A percentile compares a stretch with the other conserved stretches of the same genome.
phyloP scores from a whole-genome alignment of 169 alveolate genomes.

The Plasmodium vivax region DNA sequence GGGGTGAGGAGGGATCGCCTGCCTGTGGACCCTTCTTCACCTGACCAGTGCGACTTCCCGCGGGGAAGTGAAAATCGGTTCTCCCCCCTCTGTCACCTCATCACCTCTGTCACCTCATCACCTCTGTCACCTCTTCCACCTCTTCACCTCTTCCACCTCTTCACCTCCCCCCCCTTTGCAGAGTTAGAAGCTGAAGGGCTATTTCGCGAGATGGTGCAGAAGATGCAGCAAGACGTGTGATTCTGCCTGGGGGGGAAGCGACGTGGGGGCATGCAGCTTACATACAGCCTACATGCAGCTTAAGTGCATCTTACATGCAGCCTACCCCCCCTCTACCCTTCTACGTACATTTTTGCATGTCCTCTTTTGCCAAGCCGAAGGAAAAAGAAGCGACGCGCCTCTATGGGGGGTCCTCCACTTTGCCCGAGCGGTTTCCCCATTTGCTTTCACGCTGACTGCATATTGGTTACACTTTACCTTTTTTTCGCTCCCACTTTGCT shows the following conservation, averaged over 20 bases:
- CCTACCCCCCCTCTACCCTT: not conserved
- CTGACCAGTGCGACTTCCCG: not conserved
- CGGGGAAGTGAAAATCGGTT: not conserved
- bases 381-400: not conserved
- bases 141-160: no score
- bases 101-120: no score
- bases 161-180: not conserved
- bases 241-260: not conserved
- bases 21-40: not conserved
- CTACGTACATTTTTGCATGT: not conserved
- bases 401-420: not conserved
- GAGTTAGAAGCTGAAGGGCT: conserved; percentile 41
- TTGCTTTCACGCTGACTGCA: not conserved
- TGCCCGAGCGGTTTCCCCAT: not conserved
- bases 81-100: not conserved
- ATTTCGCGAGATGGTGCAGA: conserved; percentile 24
- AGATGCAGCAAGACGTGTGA: conserved; percentile 3
- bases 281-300: no score
- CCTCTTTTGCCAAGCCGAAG: not conserved
- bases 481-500: not conserved
- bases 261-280: not conserved
- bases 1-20: not conserved
- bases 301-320: not conserved
- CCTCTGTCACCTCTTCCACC: no score
- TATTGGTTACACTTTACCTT: not conserved